These are phyloP conservation scores for Phytophthora brassicae DNA, from an alignment of 352 stramenopile species.

Conservation along the genomic window DNA sequence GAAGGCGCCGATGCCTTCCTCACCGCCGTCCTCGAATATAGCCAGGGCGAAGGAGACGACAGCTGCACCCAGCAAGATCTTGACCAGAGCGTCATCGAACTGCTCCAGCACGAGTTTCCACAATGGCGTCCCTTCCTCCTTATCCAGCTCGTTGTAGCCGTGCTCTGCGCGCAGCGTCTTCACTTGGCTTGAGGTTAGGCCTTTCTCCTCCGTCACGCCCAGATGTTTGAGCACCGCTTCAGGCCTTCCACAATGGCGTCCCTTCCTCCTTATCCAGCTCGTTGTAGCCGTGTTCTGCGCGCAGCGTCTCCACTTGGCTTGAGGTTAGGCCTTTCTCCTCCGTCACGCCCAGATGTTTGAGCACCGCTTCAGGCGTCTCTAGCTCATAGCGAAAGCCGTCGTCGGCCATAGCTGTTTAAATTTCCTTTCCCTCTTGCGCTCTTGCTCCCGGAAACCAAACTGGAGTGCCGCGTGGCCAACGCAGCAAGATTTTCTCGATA, in stretches of 20 bases:
- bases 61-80: conserved; percentile 97
- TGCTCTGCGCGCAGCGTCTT: conserved; percentile 52
- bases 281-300: conserved; percentile 74
- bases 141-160: conserved; percentile 90
- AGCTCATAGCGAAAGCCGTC: conserved; percentile 50
- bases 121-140: conserved; percentile 87
- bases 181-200: conserved; percentile 56
- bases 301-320: conserved; percentile 57
- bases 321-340: conserved; percentile 58
- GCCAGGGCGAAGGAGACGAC: conserved; percentile 94
- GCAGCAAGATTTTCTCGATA: conserved; percentile 17
- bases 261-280: conserved; percentile 90
- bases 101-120: conserved; percentile 97
- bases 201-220: conserved; percentile 57
- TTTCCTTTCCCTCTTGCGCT: conserved; percentile 3
- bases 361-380: conserved; percentile 72
- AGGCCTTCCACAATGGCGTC: conserved; percentile 72
- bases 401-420: conserved; percentile 24
- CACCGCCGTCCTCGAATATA: conserved; percentile 86
- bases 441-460: conserved; percentile 20
- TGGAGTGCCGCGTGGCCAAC: conserved; percentile 26
- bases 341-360: conserved; percentile 75
- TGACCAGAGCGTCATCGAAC: conserved; percentile 98
- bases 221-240: conserved; percentile 81
- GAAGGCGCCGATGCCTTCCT: conserved; percentile 90